Base-by-base conservation (phyloP, 768 basidiomycete species). In the Mycena vitilis region DNA sequence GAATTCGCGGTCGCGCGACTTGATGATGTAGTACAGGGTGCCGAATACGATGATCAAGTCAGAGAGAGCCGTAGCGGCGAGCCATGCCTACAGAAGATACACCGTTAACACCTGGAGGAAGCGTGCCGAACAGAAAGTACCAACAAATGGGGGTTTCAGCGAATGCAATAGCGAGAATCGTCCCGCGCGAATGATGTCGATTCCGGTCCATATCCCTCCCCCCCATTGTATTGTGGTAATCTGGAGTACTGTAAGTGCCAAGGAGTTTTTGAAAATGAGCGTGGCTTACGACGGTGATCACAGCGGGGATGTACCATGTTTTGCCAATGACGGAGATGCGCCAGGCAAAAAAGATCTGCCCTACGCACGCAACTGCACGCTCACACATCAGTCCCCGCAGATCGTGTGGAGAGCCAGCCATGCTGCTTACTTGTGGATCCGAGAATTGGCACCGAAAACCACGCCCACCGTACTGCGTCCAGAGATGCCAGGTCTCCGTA, bases 311-410 rank as follows among this genome's bases (percentile, higher is more conserved):
- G 48, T 25, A 70, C 47, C 22, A 63, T 60, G 10, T 65, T 3
- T 55, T 52, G 6, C 63, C 68, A n/a, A 74, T 65, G 40, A 76
- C 59, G 12, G 63, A 63, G 30, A 76, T 74, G 16, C 75, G 73
- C 57, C 71, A 76, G 0, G 75, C 73, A 51, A 73, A 75, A 60
- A 74, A 76, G 9, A 73, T 18, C 36, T 76, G 75, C 4, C 71
- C 73, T 15, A 71, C 60, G 53, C 58, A 69, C 22, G 72, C 69
- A 38, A 74, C 75, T 75, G 16, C 8, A 49, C 16, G 16, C 36
- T 4, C 36, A n/a, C 16, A 34, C 18, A 40, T 54, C 36, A 69
- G 49, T 40, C 15, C 1, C 40, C 57, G 8, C 11, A 18, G 34
- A n/a, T 16, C 51, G 42, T 20, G 10, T 22, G 36, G 49, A 30